A percentile compares a stretch with the other conserved stretches of the same genome.
These are phyloP conservation scores for Chloris gayana DNA, from an alignment of 176 grass and related monocot species.

Conservation along the genomic window DNA sequence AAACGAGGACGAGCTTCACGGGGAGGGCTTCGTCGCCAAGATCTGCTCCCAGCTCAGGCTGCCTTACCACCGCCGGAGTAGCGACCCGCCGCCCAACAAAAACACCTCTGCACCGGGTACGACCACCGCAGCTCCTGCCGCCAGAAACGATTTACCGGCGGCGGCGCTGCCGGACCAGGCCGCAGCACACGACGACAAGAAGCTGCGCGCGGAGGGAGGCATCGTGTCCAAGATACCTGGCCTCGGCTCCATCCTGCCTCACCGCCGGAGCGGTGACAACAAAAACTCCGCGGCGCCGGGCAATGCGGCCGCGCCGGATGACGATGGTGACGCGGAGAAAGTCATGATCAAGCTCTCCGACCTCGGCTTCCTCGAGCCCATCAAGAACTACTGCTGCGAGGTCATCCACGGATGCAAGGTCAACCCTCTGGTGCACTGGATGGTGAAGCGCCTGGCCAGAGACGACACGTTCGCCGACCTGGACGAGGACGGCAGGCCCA, in stretches of 20 bases:
- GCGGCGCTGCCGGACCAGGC: not conserved
- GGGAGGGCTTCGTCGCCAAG: no score
- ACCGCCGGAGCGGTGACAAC: no score
- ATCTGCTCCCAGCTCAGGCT: no score
- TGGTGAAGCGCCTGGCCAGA: slow-evolving; percentile 39
- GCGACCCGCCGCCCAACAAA: no score
- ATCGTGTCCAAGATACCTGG: not conserved
- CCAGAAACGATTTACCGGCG: not conserved
- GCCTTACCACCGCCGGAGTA: no score
- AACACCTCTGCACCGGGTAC: not conserved
- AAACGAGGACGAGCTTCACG: no score
- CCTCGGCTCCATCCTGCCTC: no score
- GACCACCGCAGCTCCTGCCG: not conserved
- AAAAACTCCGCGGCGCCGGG: no score
- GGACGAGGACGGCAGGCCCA: not conserved
- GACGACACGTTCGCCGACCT: not conserved
- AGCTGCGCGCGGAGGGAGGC: not conserved
- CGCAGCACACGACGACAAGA: no score
- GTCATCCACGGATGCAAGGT: slow-evolving; percentile 52
- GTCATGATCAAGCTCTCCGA: not conserved
- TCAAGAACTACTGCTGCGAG: slow-evolving; percentile 33
- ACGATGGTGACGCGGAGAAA: not conserved
- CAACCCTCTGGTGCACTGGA: slow-evolving; percentile 63
- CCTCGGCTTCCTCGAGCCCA: slow-evolving; percentile 47
- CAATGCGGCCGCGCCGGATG: no score